Conservation (phyloP, 306 rosid species). For the Pterocarpus santalinus region DNA sequence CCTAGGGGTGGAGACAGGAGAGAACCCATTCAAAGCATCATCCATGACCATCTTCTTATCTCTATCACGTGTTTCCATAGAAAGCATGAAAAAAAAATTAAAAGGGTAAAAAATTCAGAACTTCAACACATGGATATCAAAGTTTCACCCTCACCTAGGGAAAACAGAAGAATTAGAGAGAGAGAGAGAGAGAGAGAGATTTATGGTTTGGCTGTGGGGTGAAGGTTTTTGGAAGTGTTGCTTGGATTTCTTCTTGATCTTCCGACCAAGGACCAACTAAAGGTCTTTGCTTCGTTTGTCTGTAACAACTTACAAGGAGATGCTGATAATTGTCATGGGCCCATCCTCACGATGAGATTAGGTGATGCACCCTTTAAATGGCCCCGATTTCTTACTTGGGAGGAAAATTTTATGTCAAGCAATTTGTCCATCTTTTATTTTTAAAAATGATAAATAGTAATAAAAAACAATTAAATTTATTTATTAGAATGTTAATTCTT, state of each 20-base stretch:
- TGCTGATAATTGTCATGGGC: constrained; percentile 48
- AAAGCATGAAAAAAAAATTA: not conserved
- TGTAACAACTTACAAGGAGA: constrained; percentile 43
- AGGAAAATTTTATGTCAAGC: constrained; percentile 50
- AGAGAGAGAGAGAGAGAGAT: constrained; percentile 12
- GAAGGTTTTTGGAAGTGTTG: not conserved
- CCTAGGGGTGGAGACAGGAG: constrained; percentile 72
- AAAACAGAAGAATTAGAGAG: constrained; percentile 5
- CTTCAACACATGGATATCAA: not conserved
- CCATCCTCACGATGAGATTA: constrained; percentile 30
- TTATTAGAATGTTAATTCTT: too few species aligned
- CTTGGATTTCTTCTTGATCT: constrained; percentile 39
- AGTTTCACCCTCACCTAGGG: not conserved
- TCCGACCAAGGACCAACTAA: constrained; percentile 41
- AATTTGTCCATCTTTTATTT: constrained; percentile 44
- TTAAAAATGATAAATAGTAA: too few species aligned
- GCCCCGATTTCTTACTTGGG: constrained; percentile 61
- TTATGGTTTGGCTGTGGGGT: not conserved
- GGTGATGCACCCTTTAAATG: constrained; percentile 45
- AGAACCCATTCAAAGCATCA: constrained; percentile 72
- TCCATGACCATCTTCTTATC: constrained; percentile 52
- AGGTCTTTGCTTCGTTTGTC: constrained; percentile 1
- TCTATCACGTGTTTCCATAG: constrained; percentile 58
- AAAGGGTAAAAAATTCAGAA: constrained; percentile 18
- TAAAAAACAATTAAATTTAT: too few species aligned